Base-by-base conservation (phyloP, 2,329 filamentous ascomycete species). In the Diaporthe velutina region DNA sequence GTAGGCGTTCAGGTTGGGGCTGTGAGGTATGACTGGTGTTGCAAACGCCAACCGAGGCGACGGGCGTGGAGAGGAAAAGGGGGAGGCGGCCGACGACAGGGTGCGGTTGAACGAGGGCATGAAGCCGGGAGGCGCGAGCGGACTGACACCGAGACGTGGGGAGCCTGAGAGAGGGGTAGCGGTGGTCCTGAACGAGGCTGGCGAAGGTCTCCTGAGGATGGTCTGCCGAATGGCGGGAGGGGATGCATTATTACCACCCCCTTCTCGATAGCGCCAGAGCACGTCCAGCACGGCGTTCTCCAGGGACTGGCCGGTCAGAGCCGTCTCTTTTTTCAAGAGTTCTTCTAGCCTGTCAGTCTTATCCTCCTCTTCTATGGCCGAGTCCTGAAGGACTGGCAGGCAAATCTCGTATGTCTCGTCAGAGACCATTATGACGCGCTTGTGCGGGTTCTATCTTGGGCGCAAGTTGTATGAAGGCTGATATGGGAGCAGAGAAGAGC, bases 371-470 rank as follows among this genome's bases (percentile, higher is more conserved):
- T 98, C 95, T 76, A 98, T 88, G 73, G 89, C 88, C 74, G 91
- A 86, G 85, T 98, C 93, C 86, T 97, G 93, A 77, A 99, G 90
- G 81, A 98, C 91, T 70, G 95, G 94, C 82, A 97, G 91, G 84
- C 95, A 98, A 81, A 97, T 90, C 80, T 98, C 95, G 87, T 97
- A 98, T 73, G 96, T 92, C 79, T 96, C 92, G 88, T 98, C 96
- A 80, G 96, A 94, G 77, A 98, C 93, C 96, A 98, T 98, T 82
- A 77, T 72, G 42, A 35, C 48, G 52, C 60, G 67, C 52, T 54
- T 40, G 54, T 72, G 38, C n/a, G 42, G 45, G n/a, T 8, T 35
- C 35, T 73, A 15, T 71, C n/a, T 55, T 38, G 30, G 74, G 74
- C 70, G 74, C 72, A 57, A 58, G 50, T 40, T 45, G 42, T 33